Base-by-base conservation (phyloP, 345 rosid species). In the Eucalyptus albens region DNA sequence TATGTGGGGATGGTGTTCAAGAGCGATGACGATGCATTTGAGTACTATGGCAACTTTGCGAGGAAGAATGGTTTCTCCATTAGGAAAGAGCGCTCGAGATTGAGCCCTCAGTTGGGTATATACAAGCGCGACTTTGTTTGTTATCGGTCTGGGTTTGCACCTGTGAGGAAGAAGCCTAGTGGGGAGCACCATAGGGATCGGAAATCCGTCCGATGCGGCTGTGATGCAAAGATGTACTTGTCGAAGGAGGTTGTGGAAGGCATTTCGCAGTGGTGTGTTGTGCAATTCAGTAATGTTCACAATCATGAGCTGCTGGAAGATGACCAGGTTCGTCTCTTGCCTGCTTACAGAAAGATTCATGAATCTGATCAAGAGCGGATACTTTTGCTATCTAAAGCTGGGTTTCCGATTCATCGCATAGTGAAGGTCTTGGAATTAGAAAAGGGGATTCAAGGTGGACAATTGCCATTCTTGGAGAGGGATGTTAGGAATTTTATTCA, bases 121-220 rank as follows among this genome's bases (percentile, higher is more conserved):
- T 97, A 97, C 88, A 90, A 98, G 83, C 91, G 99, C 83, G 99
- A 97, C 91, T 97, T 97, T 92, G 99, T 97, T 90, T 97, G 99
- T 89, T 95, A 97, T 87, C 97, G 99, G 42, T 97, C 99, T 67
- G 99, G 99, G 50, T 97, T 95, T 89, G 96, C 95, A 88, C 99
- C 95, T 88, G 96, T 97, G 5, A 91, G 99, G 53, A 97, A 97
- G 93, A 97, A 96, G 93, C 95, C 97, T 53, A 94, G 95, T 72
- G 99, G 95, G 50, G 98, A 95, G 92, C 99, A 96, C 90, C 99
- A 97, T 11, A 92, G 99, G 37, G 99, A 97, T 77, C 94, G 99
- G 55, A 97, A 97, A 88, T 97, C 99, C 1, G 97, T 96, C 56
- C 93, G 99, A 12, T 97, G 99, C 44, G 99, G 99, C 86, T 97